Evolutionary conservation across 1,284 basidiomycete genomes (phyloP).

Genomic region (Microbotryum saponariae): DNA sequence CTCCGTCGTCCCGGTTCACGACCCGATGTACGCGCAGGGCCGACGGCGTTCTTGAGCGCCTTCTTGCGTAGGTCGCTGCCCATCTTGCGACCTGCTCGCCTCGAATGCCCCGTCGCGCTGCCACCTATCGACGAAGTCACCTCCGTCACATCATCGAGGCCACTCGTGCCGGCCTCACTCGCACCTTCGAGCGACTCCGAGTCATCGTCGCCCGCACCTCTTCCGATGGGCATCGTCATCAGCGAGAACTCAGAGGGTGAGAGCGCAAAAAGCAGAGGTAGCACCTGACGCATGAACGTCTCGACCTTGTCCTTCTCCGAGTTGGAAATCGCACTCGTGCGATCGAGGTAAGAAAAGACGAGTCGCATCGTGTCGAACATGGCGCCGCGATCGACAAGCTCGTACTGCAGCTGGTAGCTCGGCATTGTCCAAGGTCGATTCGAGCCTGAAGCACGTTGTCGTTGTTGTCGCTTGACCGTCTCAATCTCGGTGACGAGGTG

Average conservation of each 20-base stretch:
- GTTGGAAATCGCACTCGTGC: conserved; percentile 60
- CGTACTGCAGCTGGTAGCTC: conserved; percentile 66
- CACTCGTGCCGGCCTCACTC: conserved; percentile 50
- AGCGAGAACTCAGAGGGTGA: conserved; percentile 21
- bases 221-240: conserved; percentile 10
- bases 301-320: conserved; percentile 78
- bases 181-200: conserved; percentile 51
- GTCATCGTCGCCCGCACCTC: conserved; percentile 20
- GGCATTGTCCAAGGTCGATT: conserved; percentile 19
- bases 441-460: conserved; percentile 46
- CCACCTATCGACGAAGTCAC: conserved; percentile 7
- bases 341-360: conserved; percentile 82
- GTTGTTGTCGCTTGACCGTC: conserved; percentile 57
- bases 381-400: conserved; percentile 69
- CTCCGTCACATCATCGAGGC: conserved; percentile 35
- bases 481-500: conserved; percentile 85
- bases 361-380: conserved; percentile 84
- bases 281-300: conserved; percentile 71
- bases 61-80: conserved; percentile 68
- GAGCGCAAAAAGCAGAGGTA: conserved; percentile 49
- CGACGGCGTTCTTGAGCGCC: conserved; percentile 52
- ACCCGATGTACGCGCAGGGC: conserved; percentile 30
- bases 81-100: conserved; percentile 46
- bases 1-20: conserved; percentile 11
- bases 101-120: conserved; percentile 10